A percentile compares a stretch with the other conserved stretches of the same genome.
phyloP scores from a whole-genome alignment of 2,329 filamentous ascomycete genomes.

The Penicillium sp. region DNA sequence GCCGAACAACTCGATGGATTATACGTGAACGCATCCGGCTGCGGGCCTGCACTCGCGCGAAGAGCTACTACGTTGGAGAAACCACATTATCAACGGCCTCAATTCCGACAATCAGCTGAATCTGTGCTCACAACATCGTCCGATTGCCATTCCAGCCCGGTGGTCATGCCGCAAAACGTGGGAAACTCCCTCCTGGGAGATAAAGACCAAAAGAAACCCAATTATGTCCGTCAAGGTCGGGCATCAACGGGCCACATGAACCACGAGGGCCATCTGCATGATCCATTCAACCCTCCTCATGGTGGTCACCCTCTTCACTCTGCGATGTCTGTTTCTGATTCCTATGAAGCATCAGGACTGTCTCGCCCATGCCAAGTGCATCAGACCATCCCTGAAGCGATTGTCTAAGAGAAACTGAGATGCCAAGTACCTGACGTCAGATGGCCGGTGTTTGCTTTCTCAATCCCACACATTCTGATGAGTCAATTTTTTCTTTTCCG shows the following conservation, averaged over 20 bases:
- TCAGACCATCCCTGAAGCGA: slow-evolving; percentile 2
- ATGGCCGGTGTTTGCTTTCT: neutral
- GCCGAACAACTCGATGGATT: slow-evolving; percentile 65
- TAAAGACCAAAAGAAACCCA: slow-evolving; percentile 71
- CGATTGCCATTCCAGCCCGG: slow-evolving; percentile 55
- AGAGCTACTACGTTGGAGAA: slow-evolving; percentile 41
- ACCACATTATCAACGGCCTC: slow-evolving; percentile 50
- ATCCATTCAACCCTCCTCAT: neutral
- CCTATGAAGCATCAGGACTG: neutral
- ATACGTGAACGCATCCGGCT: slow-evolving; percentile 67
- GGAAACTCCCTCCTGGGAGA: slow-evolving; percentile 70
- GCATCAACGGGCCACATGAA: slow-evolving; percentile 18
- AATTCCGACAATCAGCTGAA: slow-evolving; percentile 58
- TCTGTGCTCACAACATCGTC: slow-evolving; percentile 55
- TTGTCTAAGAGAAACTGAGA: slow-evolving; percentile 8
- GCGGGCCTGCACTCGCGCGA: slow-evolving; percentile 54
- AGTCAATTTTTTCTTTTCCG: no score
- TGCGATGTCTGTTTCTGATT: neutral
- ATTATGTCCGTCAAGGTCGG: slow-evolving; percentile 57
- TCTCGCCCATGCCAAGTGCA: neutral
- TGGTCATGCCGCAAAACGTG: slow-evolving; percentile 64
- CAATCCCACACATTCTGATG: no score
- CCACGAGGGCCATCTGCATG: neutral
- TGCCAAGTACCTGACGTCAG: slow-evolving; percentile 4
- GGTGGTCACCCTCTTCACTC: neutral